Evolutionary conservation across 257 asterid species (phyloP).

Genomic region (Osmanthus fragrans): DNA sequence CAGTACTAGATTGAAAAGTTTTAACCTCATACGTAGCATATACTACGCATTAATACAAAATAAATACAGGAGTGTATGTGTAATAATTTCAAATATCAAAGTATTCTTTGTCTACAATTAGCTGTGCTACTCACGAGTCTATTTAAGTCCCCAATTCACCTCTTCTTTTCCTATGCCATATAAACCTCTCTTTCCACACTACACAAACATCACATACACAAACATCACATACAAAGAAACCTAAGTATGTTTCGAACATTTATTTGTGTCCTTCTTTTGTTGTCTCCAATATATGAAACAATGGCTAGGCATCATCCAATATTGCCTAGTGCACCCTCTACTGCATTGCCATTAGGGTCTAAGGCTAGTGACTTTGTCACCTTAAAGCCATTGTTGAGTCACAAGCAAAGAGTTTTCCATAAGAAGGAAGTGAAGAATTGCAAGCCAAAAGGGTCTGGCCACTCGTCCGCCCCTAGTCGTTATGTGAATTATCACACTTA

Average conservation of each 20-base stretch:
- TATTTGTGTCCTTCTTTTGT: constrained; percentile 30
- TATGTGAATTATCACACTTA: constrained; percentile 57
- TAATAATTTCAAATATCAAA: background rate
- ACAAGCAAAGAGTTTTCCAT: constrained; percentile 34
- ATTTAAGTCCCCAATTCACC: constrained; percentile 41
- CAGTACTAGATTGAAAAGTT: too few species aligned
- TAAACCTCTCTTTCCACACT: constrained; percentile 9
- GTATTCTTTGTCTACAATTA: constrained; percentile 18
- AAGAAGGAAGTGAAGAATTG: constrained; percentile 50
- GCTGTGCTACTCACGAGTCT: constrained; percentile 49
- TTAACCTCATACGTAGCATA: too few species aligned
- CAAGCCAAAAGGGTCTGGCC: constrained; percentile 74
- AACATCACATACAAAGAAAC: background rate
- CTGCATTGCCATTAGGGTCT: constrained; percentile 38
- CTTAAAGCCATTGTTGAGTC: constrained; percentile 40
- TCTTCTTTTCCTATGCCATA: constrained; percentile 12
- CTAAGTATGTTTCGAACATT: constrained; percentile 15
- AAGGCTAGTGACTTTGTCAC: constrained; percentile 17
- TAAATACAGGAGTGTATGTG: background rate
- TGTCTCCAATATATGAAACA: constrained; percentile 31
- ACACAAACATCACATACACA: background rate
- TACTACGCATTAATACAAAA: background rate
- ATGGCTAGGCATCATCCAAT: constrained; percentile 62
- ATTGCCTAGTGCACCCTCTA: constrained; percentile 55
- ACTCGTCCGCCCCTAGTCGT: constrained; percentile 86